phyloP scores from a whole-genome alignment of 768 basidiomycete species.

The Cytidiella melzeri region DNA sequence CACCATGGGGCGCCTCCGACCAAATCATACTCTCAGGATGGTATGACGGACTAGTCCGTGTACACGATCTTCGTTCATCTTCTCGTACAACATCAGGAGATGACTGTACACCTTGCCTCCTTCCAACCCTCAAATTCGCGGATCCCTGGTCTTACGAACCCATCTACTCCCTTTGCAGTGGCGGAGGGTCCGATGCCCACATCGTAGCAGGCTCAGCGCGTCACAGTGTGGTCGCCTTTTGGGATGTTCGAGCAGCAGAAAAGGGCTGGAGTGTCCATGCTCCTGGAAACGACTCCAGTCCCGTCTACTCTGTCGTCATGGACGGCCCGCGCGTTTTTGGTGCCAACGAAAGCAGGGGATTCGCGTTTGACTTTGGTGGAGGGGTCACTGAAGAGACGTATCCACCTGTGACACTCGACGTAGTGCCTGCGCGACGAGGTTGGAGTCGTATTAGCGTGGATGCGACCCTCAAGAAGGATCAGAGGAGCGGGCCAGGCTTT shows the following conservation, averaged over 20 bases:
- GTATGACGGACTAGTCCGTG: constrained; percentile 70
- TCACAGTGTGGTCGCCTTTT: constrained; percentile 74
- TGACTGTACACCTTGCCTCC: constrained; percentile 31
- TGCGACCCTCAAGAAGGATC: constrained; percentile 30
- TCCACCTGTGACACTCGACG: constrained; percentile 26
- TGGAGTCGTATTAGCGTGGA: constrained; percentile 9
- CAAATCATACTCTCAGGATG: constrained; percentile 74
- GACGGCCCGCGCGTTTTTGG: constrained; percentile 80
- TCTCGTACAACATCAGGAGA: constrained; percentile 10
- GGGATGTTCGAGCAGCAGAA: constrained; percentile 64
- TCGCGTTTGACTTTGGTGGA: constrained; percentile 76
- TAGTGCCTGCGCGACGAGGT: constrained; percentile 10
- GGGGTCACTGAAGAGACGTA: constrained; percentile 53
- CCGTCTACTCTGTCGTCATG: constrained; percentile 67
- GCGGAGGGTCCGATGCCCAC: constrained; percentile 61
- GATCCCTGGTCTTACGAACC: constrained; percentile 71
- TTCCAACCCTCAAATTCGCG: constrained; percentile 52
- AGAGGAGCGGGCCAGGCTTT: constrained; percentile 37
- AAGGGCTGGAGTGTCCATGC: constrained; percentile 75
- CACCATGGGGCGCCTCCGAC: constrained; percentile 65
- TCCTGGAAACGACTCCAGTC: constrained; percentile 73
- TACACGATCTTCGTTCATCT: constrained; percentile 67
- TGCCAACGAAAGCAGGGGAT: constrained; percentile 68
- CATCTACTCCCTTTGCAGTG: constrained; percentile 70
- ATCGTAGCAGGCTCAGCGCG: constrained; percentile 74